phyloP scores from a whole-genome alignment of 2,329 filamentous ascomycete genomes.

The Gremmenia infestans region DNA sequence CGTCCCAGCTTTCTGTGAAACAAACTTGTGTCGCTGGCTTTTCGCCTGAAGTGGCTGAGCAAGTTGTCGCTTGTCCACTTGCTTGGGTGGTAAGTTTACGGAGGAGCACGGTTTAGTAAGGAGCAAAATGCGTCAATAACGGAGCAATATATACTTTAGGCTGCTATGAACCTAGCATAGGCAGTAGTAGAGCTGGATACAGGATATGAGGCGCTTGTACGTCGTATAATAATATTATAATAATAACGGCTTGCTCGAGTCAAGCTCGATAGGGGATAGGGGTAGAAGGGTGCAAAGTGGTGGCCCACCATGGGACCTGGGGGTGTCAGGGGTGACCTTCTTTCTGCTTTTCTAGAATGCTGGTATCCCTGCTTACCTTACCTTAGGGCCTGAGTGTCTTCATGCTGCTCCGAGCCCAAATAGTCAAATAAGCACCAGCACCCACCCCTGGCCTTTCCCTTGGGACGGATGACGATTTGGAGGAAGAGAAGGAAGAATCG shows the following conservation, averaged over 20 bases:
- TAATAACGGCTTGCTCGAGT: too few species aligned
- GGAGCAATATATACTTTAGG: too few species aligned
- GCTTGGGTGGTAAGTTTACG: too few species aligned
- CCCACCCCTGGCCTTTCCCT: background rate
- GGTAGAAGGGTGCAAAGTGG: background rate
- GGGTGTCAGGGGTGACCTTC: background rate
- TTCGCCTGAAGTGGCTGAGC: background rate
- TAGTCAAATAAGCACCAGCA: background rate
- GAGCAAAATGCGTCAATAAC: too few species aligned
- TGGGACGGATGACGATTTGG: background rate
- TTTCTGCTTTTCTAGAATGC: background rate
- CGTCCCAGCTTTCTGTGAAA: background rate
- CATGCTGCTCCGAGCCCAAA: background rate
- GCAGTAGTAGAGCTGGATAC: too few species aligned
- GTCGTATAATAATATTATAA: too few species aligned
- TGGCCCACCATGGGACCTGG: background rate
- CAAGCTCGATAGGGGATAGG: too few species aligned
- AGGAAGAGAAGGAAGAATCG: background rate
- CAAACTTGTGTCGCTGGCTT: background rate
- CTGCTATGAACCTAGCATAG: too few species aligned
- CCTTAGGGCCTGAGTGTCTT: background rate
- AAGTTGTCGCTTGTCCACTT: background rate
- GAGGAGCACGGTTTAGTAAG: too few species aligned
- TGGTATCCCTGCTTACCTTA: background rate
- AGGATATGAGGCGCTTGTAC: too few species aligned